Evolutionary conservation across 1,139 yeast genomes (phyloP).

Genomic region (Zygosaccharomyces sapae): DNA sequence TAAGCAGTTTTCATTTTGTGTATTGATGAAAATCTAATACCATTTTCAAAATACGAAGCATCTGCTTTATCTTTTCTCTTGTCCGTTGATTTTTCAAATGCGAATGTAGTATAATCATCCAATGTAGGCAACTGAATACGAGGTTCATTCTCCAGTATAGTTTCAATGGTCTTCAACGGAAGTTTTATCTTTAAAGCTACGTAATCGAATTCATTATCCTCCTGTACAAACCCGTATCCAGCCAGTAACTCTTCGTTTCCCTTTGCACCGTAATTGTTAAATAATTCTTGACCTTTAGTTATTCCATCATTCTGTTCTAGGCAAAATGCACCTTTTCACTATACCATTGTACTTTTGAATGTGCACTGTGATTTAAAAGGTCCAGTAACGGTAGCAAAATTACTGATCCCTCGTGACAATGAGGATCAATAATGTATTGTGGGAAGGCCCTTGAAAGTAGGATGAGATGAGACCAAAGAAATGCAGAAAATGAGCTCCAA

Average conservation of each 20-base stretch:
- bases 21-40: slow-evolving; percentile 43
- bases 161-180: slow-evolving; percentile 36
- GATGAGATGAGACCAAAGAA: slow-evolving; percentile 70
- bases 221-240: slow-evolving; percentile 65
- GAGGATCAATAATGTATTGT: slow-evolving; percentile 42
- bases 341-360: slow-evolving; percentile 63
- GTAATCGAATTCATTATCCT: slow-evolving; percentile 57
- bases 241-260: slow-evolving; percentile 66
- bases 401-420: slow-evolving; percentile 40
- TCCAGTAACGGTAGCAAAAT: slow-evolving; percentile 77
- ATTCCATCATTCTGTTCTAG: slow-evolving; percentile 26
- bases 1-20: slow-evolving; percentile 23
- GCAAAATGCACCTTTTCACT: slow-evolving; percentile 29
- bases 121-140: slow-evolving; percentile 47
- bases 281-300: slow-evolving; percentile 48
- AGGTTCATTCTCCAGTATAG: slow-evolving; percentile 36
- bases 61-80: slow-evolving; percentile 21
- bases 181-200: slow-evolving; percentile 55
- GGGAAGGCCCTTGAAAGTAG: slow-evolving; percentile 81
- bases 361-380: slow-evolving; percentile 64
- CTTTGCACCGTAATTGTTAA: slow-evolving; percentile 81
- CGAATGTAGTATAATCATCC: slow-evolving; percentile 40
- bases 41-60: slow-evolving; percentile 35
- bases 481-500: slow-evolving; percentile 67
- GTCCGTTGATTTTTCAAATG: slow-evolving; percentile 28